Percentiles rank a stretch among this genome's conserved stretches.
phyloP scores from a whole-genome alignment of 2,329 filamentous ascomycete genomes.

The Colletotrichum horii region DNA sequence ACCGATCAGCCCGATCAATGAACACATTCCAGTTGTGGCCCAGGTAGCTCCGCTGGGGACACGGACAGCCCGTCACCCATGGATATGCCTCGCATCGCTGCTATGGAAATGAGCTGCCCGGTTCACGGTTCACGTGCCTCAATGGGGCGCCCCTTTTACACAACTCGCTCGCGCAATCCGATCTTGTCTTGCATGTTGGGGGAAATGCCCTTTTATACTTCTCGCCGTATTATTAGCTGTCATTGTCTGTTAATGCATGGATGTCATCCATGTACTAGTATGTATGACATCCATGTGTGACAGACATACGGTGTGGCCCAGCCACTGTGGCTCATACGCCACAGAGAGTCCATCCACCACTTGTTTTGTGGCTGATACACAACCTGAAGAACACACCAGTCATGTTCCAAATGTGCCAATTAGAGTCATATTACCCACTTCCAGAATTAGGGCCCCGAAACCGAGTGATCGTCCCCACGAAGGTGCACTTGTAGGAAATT shows the following conservation, averaged over 20 bases:
- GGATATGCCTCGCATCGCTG: neutral
- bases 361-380: neutral
- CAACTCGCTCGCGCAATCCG: neutral
- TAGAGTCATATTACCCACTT: neutral
- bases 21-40: neutral
- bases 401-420: neutral
- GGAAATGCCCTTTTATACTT: neutral
- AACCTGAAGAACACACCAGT: neutral
- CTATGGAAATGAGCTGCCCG: neutral
- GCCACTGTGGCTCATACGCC: neutral
- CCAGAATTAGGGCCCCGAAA: neutral
- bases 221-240: neutral
- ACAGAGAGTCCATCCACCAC: neutral
- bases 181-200: neutral
- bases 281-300: neutral
- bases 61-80: neutral
- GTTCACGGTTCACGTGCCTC: neutral
- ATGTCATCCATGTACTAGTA: neutral
- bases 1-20: neutral
- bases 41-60: neutral
- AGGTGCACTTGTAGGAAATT: neutral
- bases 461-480: neutral
- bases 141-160: neutral
- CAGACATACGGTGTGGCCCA: neutral
- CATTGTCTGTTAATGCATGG: neutral